Conservation (phyloP, 805 yeast species). For the Suhomyces sp. region DNA sequence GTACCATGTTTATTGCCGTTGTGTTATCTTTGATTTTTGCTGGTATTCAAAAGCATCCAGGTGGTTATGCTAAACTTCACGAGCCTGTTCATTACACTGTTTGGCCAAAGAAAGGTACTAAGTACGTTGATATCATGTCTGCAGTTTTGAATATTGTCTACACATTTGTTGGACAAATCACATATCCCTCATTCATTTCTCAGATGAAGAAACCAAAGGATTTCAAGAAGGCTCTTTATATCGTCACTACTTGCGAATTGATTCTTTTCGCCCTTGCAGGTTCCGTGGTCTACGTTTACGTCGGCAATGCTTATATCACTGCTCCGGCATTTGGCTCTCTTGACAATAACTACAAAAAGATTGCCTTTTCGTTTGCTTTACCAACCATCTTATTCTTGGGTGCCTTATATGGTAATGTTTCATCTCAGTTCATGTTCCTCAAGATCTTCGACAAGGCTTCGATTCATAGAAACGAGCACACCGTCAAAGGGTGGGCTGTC, state of each 20-base stretch:
- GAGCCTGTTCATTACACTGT: constrained; percentile 43
- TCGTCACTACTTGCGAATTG: constrained; percentile 51
- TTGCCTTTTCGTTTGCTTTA: constrained; percentile 58
- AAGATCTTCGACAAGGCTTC: constrained; percentile 42
- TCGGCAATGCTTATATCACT: constrained; percentile 51
- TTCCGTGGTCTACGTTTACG: constrained; percentile 55
- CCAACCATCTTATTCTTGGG: constrained; percentile 60
- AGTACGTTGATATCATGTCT: constrained; percentile 51
- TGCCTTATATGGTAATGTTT: constrained; percentile 51
- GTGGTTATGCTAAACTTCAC: constrained; percentile 22
- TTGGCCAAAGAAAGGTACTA: constrained; percentile 53
- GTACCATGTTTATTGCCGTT: constrained; percentile 57
- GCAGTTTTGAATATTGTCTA: constrained; percentile 59
- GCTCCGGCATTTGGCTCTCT: constrained; percentile 62
- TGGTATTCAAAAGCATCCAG: constrained; percentile 50
- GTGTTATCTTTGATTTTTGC: constrained; percentile 51
- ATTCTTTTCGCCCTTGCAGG: constrained; percentile 53
- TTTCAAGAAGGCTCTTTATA: constrained; percentile 52
- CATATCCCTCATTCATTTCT: constrained; percentile 59
- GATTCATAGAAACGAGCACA: constrained; percentile 45
- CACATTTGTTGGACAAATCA: constrained; percentile 63
- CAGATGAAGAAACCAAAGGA: constrained; percentile 59
- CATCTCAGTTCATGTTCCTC: constrained; percentile 51
- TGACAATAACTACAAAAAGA: constrained; percentile 44
- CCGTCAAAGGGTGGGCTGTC: constrained; percentile 49